Percentiles rank a stretch among this genome's conserved stretches.
phyloP scores from a whole-genome alignment of 345 rosid species.

The Populus alba region DNA sequence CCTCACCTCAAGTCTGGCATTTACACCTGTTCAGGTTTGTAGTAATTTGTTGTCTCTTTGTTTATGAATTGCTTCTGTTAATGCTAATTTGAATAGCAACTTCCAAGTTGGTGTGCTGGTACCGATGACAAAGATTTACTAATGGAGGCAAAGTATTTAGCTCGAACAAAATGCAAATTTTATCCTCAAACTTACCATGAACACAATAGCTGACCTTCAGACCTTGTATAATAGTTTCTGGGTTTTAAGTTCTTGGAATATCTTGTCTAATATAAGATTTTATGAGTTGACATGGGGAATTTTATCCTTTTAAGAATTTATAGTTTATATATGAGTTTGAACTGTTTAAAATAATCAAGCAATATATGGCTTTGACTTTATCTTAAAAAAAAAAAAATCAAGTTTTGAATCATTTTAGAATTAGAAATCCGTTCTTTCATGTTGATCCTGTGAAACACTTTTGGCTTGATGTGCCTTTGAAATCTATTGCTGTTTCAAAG shows the following conservation, averaged over 20 bases:
- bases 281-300: neutral
- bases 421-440: neutral
- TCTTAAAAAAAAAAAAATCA: neutral
- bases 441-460: neutral
- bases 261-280: too few species aligned
- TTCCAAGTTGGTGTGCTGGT: neutral
- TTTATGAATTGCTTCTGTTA: neutral
- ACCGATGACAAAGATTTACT: neutral
- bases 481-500: neutral
- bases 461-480: neutral
- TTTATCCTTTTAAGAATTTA: neutral
- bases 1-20: conserved; percentile 84
- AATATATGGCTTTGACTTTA: neutral
- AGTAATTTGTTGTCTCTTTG: conserved; percentile 7
- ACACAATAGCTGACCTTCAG: neutral
- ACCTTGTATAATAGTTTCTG: neutral
- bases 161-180: neutral
- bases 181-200: neutral
- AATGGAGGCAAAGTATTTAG: neutral
- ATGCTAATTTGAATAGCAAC: neutral
- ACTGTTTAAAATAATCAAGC: neutral
- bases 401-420: neutral
- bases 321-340: neutral
- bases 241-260: neutral
- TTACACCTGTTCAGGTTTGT: conserved; percentile 90